A percentile compares a stretch with the other conserved stretches of the same genome.
Conservation (phyloP, 2,329 filamentous ascomycete species). For the Chaetomiaceae sp. region DNA sequence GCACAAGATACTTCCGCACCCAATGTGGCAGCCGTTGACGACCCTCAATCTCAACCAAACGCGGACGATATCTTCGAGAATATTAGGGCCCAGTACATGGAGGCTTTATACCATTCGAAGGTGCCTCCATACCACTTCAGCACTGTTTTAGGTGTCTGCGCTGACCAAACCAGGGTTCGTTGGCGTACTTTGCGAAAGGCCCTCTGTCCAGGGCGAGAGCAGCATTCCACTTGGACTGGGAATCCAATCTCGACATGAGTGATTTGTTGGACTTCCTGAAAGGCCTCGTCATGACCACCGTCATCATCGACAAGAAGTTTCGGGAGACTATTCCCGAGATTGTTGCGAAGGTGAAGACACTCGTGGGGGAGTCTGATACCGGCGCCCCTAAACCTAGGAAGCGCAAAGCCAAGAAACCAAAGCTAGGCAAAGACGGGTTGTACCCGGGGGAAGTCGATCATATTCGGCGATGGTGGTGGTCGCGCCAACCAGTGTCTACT, state of each 20-base stretch:
- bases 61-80: conserved; percentile 51
- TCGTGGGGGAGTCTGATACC: conserved; percentile 51
- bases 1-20: background rate
- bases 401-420: conserved; percentile 57
- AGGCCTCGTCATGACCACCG: conserved; percentile 58
- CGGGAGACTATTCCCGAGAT: conserved; percentile 61
- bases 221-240: conserved; percentile 58
- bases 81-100: conserved; percentile 52
- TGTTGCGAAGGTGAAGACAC: conserved; percentile 50
- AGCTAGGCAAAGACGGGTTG: conserved; percentile 60
- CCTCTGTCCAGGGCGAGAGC: conserved; percentile 69
- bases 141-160: background rate
- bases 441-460: conserved; percentile 61
- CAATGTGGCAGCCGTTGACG: conserved; percentile 15
- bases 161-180: conserved; percentile 51
- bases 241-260: conserved; percentile 52
- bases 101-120: conserved; percentile 58
- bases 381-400: conserved; percentile 39
- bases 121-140: conserved; percentile 31
- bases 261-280: conserved; percentile 65
- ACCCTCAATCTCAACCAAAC: conserved; percentile 33
- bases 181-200: conserved; percentile 80
- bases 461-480: conserved; percentile 65
- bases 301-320: conserved; percentile 73
- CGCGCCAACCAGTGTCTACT: conserved; percentile 43